Conservation (phyloP, 306 rosid species). For the Castanea sativa region DNA sequence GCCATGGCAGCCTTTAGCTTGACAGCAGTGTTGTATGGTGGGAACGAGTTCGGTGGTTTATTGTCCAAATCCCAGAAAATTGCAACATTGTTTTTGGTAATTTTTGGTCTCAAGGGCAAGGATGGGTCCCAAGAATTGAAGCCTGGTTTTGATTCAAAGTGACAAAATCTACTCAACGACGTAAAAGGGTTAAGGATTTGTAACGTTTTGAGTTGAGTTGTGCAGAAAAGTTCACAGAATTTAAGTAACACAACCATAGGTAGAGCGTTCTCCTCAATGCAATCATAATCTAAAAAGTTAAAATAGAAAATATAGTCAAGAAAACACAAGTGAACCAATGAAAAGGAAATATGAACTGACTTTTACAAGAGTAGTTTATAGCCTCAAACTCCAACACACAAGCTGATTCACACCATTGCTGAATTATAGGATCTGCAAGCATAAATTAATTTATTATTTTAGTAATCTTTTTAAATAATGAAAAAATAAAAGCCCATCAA, state of each 20-base stretch:
- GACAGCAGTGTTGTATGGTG: constrained; percentile 67
- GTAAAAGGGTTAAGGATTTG: background rate
- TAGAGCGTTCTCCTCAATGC: background rate
- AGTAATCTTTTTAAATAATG: too few relatives aligned
- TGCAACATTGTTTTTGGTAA: constrained; percentile 45
- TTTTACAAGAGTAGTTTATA: too few relatives aligned
- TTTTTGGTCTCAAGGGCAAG: constrained; percentile 15
- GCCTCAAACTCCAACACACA: too few relatives aligned
- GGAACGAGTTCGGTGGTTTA: constrained; percentile 69
- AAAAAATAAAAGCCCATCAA: too few relatives aligned
- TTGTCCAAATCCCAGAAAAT: constrained; percentile 87
- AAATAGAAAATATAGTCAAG: too few relatives aligned
- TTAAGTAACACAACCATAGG: constrained; percentile 35
- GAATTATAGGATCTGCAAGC: too few relatives aligned
- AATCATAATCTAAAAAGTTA: too few relatives aligned
- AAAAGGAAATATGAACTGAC: too few relatives aligned
- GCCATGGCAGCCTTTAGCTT: constrained; percentile 67
- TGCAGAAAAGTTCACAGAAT: constrained; percentile 21
- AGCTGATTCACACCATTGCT: too few relatives aligned
- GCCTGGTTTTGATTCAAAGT: constrained; percentile 21
- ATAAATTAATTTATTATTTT: too few relatives aligned
- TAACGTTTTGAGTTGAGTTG: constrained; percentile 5
- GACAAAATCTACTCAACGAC: constrained; percentile 24
- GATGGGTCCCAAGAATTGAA: constrained; percentile 10
- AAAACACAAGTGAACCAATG: too few relatives aligned